Base-by-base conservation (phyloP, 495 filamentous ascomycete genomes). In the Lasiosphaeriaceae sp. region DNA sequence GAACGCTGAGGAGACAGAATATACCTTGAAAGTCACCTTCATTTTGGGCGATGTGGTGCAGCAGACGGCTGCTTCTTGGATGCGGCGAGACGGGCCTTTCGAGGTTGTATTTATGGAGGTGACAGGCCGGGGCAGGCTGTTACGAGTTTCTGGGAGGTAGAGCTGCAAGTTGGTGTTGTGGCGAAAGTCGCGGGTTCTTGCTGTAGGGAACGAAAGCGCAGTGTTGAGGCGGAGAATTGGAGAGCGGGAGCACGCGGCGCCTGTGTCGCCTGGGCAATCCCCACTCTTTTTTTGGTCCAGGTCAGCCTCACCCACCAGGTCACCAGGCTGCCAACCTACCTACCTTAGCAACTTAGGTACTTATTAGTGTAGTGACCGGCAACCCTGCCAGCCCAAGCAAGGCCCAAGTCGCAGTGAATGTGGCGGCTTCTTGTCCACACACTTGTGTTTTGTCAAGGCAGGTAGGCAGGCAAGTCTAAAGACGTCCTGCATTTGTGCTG, bases 11-110 rank as follows among this genome's bases (percentile, higher is more conserved):
- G 31, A 5, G 12, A 20, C 17, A 5, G 21, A 59, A 65, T 75
- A 44, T 69, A 79, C 77, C 71, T 77, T 74, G 62, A 80, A 74
- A 50, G 76, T 80, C 51, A 80, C 67, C 74, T 78, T 79, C 77
- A 80, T 80, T 54, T 46, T 74, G 71, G 65, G 65, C 65, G 54
- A 66, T 63, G 22, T 57, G 35, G 41, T 58, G 71, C 70, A 75
- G 72, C 67, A 66, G 47, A 47, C 49, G 51, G 60, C 60, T 66
- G 65, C 56, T 57, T 52, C 55, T 55, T 60, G 24, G n/a, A 39
- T 37, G 17, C 23, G 12, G 20, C 34, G 49, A 47, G 26, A 46
- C 31, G 34, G 48, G 47, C 9, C 19, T 12, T 17, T 12, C 20
- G 9, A n/a, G n/a, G 17, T 17, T 45, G 57, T 16, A 45, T 39